phyloP scores from a whole-genome alignment of 2,329 filamentous ascomycete genomes.

The Dothideomycetidae sp. region DNA sequence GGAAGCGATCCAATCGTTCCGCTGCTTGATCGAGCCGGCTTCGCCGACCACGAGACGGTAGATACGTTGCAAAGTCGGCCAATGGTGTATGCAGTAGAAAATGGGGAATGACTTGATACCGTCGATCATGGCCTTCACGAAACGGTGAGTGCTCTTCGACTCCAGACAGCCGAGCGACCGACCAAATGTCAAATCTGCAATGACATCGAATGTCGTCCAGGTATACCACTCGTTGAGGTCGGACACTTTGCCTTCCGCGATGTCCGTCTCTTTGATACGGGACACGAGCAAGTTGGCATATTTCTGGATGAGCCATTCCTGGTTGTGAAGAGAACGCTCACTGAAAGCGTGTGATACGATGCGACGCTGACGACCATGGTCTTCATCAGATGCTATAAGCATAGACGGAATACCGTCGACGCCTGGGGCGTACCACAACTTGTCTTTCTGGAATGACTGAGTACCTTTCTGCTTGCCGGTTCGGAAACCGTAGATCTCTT shows the following conservation, averaged over 20 bases:
- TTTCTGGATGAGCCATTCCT: conserved; percentile 26
- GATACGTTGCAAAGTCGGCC: conserved; percentile 13
- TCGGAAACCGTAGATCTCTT: conserved; percentile 30
- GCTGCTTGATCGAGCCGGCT: conserved; percentile 12
- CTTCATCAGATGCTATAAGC: conserved; percentile 17
- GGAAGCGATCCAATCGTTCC: conserved; percentile 16
- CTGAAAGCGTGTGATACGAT: conserved; percentile 29
- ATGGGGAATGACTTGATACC: conserved; percentile 18
- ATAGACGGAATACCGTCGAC: conserved; percentile 21
- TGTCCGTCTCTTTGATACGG: conserved; percentile 16
- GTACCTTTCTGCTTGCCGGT: conserved; percentile 24
- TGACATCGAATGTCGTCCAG: conserved; percentile 27
- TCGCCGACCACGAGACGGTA: conserved; percentile 13
- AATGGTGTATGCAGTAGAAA: conserved; percentile 17
- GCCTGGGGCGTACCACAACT: conserved; percentile 21
- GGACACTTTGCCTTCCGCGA: conserved; percentile 8
- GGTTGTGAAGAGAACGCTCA: conserved; percentile 28
- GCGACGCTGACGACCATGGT: conserved; percentile 24
- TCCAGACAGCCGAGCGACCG: conserved; percentile 20
- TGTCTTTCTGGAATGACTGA: conserved; percentile 25
- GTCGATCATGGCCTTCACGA: conserved; percentile 18
- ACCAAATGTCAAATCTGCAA: conserved; percentile 24
- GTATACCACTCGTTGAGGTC: conserved; percentile 22
- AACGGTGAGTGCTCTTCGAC: conserved; percentile 18
- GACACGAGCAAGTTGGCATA: conserved; percentile 29